Evolutionary conservation across 768 basidiomycete species (phyloP).

Genomic region (Daedalea quercina): DNA sequence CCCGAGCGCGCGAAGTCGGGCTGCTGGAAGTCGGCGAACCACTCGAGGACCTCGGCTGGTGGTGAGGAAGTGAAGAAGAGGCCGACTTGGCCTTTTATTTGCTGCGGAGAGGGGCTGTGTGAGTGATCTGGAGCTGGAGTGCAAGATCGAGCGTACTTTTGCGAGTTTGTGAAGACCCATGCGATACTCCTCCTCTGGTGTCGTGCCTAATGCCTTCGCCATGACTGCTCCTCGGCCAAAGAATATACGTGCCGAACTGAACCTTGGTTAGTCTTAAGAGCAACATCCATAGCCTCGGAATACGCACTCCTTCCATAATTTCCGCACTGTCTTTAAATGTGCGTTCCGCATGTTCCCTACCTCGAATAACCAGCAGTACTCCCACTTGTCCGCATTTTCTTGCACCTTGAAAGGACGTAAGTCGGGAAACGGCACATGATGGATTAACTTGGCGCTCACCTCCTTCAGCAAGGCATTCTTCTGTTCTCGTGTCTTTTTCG

Average conservation of each 20-base stretch:
- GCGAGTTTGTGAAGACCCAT: constrained; percentile 75
- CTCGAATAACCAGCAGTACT: constrained; percentile 92
- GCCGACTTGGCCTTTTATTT: constrained; percentile 93
- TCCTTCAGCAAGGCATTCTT: constrained; percentile 80
- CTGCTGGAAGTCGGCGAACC: constrained; percentile 89
- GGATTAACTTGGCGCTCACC: constrained; percentile 34
- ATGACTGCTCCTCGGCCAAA: constrained; percentile 86
- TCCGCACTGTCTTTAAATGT: constrained; percentile 88
- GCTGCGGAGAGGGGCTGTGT: constrained; percentile 35
- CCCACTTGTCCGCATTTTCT: constrained; percentile 81
- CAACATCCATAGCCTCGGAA: background rate
- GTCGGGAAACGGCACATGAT: background rate
- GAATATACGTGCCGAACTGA: constrained; percentile 83
- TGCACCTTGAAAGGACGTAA: constrained; percentile 49
- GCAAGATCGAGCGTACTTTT: constrained; percentile 38
- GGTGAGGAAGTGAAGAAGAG: constrained; percentile 87
- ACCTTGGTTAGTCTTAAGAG: background rate
- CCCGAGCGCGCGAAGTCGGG: constrained; percentile 90
- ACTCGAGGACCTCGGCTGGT: constrained; percentile 86
- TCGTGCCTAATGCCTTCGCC: constrained; percentile 90
- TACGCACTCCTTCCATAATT: constrained; percentile 86
- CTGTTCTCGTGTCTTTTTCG: constrained; percentile 88
- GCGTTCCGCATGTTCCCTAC: constrained; percentile 95
- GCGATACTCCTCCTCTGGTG: constrained; percentile 80
- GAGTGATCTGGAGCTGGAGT: background rate